A percentile compares a stretch with the other conserved stretches of the same genome.
Conservation (phyloP, 768 basidiomycete species). For the Xerocomus potaroensis region DNA sequence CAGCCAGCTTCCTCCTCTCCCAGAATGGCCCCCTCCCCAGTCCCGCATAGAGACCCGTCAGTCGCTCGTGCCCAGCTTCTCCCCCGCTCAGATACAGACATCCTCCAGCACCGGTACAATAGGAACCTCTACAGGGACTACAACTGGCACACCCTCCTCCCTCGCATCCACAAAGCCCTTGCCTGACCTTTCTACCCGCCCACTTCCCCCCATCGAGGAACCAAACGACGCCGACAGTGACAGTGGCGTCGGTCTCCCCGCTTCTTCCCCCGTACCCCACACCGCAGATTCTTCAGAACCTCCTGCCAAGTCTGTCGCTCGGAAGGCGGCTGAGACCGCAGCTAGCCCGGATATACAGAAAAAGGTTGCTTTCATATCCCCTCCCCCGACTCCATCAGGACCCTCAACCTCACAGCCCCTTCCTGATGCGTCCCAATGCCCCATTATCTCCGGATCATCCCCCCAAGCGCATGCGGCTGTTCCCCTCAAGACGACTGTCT, state of each 20-base stretch:
- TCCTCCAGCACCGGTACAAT: conserved; percentile 27
- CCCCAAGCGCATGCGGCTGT: conserved; percentile 27
- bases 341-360: conserved; percentile 54
- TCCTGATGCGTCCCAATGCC: conserved; percentile 41
- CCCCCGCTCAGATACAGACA: conserved; percentile 26
- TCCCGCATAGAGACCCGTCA: conserved; percentile 22
- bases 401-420: conserved; percentile 46
- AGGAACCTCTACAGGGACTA: conserved; percentile 35
- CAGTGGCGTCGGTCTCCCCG: conserved; percentile 35
- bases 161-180: conserved; percentile 62
- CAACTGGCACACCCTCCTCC: conserved; percentile 40
- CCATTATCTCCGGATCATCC: conserved; percentile 30
- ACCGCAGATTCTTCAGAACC: conserved; percentile 18
- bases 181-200: conserved; percentile 55
- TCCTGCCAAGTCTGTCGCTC: conserved; percentile 29
- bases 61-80: conserved; percentile 11
- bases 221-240: conserved; percentile 33
- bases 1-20: conserved; percentile 51
- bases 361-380: conserved; percentile 86
- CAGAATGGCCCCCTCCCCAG: conserved; percentile 71
- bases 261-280: conserved; percentile 29
- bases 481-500: conserved; percentile 59
- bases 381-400: conserved; percentile 63
- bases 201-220: conserved; percentile 46
- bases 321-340: conserved; percentile 36